Base-by-base conservation (phyloP, 768 basidiomycete genomes). In the Termitomyces sp. region DNA sequence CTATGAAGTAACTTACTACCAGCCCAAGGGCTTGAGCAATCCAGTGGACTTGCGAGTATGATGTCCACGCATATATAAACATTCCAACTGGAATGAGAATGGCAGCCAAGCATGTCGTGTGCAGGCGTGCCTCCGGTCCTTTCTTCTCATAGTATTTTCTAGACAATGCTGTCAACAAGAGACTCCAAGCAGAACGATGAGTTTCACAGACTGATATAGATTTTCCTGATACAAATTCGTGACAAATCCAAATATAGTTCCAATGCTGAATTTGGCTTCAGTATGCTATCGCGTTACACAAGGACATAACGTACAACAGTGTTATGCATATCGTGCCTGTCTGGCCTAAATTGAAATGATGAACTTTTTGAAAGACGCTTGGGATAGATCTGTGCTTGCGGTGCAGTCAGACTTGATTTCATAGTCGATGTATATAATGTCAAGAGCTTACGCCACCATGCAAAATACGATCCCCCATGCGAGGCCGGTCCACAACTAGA, bases 381-480 rank as follows among this genome's bases (percentile, higher is more conserved):
- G 78, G 68, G 43, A 86, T 75, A 0, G 84, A 85, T 47, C 84
- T 47, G n/a, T 29, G 2, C 27, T 39, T 84, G 60, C 7, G 39
- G 42, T 18, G 42, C 32, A 33, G 44, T 32, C 25, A 13, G 53
- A 16, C 12, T n/a, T n/a, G n/a, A n/a, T n/a, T n/a, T 43, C 46
- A 18, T 5, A 39, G 29, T 33, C 54, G 59, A 40, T 18, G 23
- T 36, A 27, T 13, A 62, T 7, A 4, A 29, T 29, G 29, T 29
- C n/a, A 29, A 16, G 18, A 27, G 22, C 25, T 41, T 61, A 85
- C 83, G 82, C 80, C 29, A 89, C 74, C 64, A 91, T 71, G 52
- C 82, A 84, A 62, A 81, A 93, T 16, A 85, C 65, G 9, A 90
- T 79, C 0, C 89, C 90, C 89, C 90, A 93, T 0, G 80, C 78